Evolutionary conservation across 768 basidiomycete genomes (phyloP).

Genomic region (Trametes coccinea): DNA sequence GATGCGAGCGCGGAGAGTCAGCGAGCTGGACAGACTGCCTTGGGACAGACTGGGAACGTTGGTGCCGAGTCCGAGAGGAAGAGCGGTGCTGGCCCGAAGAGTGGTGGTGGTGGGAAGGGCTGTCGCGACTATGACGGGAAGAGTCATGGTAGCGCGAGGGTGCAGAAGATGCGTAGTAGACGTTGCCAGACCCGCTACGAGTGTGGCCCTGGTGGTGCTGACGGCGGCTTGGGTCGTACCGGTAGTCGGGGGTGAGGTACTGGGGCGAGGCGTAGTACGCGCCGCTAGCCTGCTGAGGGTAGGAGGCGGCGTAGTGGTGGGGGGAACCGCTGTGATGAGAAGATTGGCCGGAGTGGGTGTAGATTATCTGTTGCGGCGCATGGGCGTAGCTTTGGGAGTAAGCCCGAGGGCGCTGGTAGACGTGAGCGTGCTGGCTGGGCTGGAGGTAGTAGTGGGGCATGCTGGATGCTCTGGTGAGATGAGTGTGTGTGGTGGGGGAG

Average conservation of each 20-base stretch:
- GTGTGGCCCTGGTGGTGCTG: constrained; percentile 22
- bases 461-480: not conserved
- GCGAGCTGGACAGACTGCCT: constrained; percentile 7
- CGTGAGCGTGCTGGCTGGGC: constrained; percentile 22
- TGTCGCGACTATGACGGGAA: constrained; percentile 4
- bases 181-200: constrained; percentile 23
- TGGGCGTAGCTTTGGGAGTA: constrained; percentile 27
- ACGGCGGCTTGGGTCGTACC: constrained; percentile 19
- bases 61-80: constrained; percentile 21
- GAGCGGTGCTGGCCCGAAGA: constrained; percentile 23
- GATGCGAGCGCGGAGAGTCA: constrained; percentile 1
- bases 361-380: constrained; percentile 24
- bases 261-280: constrained; percentile 21
- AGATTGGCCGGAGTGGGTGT: constrained; percentile 20
- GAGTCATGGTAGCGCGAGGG: constrained; percentile 12
- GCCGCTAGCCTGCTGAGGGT: constrained; percentile 15
- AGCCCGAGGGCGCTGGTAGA: constrained; percentile 26
- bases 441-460: constrained; percentile 33
- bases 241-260: constrained; percentile 16
- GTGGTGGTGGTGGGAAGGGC: constrained; percentile 12
- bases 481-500: not conserved
- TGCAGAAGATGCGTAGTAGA: constrained; percentile 16
- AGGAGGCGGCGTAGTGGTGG: constrained; percentile 6
- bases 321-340: constrained; percentile 13
- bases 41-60: constrained; percentile 18